Evolutionary conservation across 176 grass and related monocot genomes (phyloP), one percentile per base, ranked within the genome.

Genomic region (Oryza meyeriana): DNA sequence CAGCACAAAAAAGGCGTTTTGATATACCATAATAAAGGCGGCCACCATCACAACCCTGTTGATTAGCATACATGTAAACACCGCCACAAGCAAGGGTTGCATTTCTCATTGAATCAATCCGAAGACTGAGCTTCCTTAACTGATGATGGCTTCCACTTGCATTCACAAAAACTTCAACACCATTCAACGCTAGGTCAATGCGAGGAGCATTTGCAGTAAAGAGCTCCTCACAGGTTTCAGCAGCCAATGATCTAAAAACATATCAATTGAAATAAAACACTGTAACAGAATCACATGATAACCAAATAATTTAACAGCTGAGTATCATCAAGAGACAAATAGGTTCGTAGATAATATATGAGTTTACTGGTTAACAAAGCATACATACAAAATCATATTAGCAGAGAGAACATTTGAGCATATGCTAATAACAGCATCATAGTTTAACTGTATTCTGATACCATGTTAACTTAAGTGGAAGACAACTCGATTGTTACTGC

Each of bases 131-230:
- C 65, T 98, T 98, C 86, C 95, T 91, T 79, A 95, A 74, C 47
- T 98, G 92, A 90, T 98, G 95, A 65, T 98, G 90, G 74, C 92
- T 94, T 94, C 95, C 95, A 82, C 90, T 98, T 81, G 95, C 92
- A 90, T 98, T 98, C 69, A 91, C 30, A 77, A 98, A 98, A 64
- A 98, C 87, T 76, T 98, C 95, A 74, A 93, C 92, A 18, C 95
- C 95, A 84, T 94, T 98, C n/a, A 94, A 76, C 70, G 95, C 84
- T 69, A 98, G 69, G 32, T 90, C 87, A 84, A 89, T 91, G 39
- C 90, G 85, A 89, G 95, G 92, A 81, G 90, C 84, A 73, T 92
- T 83, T 64, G 86, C 90, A 31, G 92, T 98, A 75, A 95, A 98
- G 52, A 98, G 92, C 40, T 98, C 95, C 79, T 98, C 95, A 77